phyloP scores from a whole-genome alignment of 768 basidiomycete genomes.

The Boletus pseudo-olivaceus region DNA sequence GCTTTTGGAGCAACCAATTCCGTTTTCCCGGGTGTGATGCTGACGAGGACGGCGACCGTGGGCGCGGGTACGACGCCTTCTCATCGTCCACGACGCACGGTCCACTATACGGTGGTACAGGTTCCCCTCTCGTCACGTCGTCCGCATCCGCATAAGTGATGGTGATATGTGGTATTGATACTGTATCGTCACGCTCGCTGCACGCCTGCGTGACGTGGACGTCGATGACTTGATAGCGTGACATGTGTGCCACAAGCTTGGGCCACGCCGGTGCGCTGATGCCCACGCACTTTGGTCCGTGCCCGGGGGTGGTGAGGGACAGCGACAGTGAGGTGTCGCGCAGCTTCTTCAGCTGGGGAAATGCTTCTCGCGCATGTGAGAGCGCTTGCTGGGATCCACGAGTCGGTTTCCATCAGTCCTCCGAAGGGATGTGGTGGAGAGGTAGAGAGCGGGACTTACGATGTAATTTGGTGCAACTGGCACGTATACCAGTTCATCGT shows the following conservation, averaged over 20 bases:
- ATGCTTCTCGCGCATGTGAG: conserved; percentile 48
- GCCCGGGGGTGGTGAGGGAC: conserved; percentile 35
- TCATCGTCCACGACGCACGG: conserved; percentile 4
- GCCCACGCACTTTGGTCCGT: conserved; percentile 36
- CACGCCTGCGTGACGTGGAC: conserved; percentile 26
- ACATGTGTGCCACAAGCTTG: conserved; percentile 36
- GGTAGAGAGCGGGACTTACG: conserved; percentile 30
- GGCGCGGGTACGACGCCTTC: conserved; percentile 8
- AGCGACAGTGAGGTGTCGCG: conserved; percentile 44
- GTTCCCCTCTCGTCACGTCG: conserved; percentile 9
- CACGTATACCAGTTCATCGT: conserved; percentile 48
- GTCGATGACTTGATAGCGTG: conserved; percentile 48
- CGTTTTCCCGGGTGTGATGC: conserved; percentile 1
- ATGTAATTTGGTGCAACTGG: conserved; percentile 40
- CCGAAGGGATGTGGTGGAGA: no score
- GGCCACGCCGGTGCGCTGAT: conserved; percentile 55
- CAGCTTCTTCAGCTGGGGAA: conserved; percentile 37
- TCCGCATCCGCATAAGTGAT: conserved; percentile 22
- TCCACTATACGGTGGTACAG: conserved; percentile 40
- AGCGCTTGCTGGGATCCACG: conserved; percentile 42
- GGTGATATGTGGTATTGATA: conserved; percentile 29
- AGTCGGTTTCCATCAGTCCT: not conserved
- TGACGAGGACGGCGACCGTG: not conserved
- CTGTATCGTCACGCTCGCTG: not conserved
- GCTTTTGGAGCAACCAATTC: conserved; percentile 17